Evolutionary conservation across 176 grass and related monocot genomes (phyloP).

Genomic region (Carex littledalei): DNA sequence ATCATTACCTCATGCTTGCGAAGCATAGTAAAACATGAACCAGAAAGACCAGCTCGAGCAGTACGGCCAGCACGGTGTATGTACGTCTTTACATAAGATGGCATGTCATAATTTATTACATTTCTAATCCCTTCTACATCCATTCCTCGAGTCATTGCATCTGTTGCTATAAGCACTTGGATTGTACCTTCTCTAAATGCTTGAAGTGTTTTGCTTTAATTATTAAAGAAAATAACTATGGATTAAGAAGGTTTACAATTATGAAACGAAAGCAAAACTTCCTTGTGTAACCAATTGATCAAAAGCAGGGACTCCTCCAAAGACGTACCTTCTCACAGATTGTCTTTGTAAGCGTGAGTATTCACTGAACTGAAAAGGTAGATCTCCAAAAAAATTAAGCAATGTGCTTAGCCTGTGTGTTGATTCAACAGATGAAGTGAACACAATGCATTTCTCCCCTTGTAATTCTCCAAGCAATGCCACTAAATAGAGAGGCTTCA

Average conservation of each 20-base stretch:
- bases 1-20: slow-evolving; percentile 74
- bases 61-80: slow-evolving; percentile 88
- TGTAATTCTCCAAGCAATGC: slow-evolving; percentile 62
- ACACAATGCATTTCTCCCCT: slow-evolving; percentile 82
- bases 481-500: slow-evolving; percentile 77
- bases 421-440: slow-evolving; percentile 86
- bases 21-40: slow-evolving; percentile 87
- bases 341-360: slow-evolving; percentile 83
- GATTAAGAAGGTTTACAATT: background rate
- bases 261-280: background rate
- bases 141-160: slow-evolving; percentile 98
- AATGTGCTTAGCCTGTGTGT: slow-evolving; percentile 86
- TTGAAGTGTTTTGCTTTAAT: slow-evolving; percentile 70
- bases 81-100: slow-evolving; percentile 75
- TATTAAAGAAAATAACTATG: background rate
- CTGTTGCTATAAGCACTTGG: slow-evolving; percentile 81
- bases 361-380: slow-evolving; percentile 85
- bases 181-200: slow-evolving; percentile 77
- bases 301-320: background rate
- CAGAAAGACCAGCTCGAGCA: slow-evolving; percentile 66
- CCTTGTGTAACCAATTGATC: background rate
- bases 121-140: slow-evolving; percentile 89
- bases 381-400: slow-evolving; percentile 64
- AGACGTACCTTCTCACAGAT: slow-evolving; percentile 62
- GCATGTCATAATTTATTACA: slow-evolving; percentile 92